A percentile compares a stretch with the other conserved stretches of the same genome.
These are phyloP conservation scores for Hyaloscypha finlandica DNA, from an alignment of 495 filamentous ascomycete species.

Conservation along the genomic window DNA sequence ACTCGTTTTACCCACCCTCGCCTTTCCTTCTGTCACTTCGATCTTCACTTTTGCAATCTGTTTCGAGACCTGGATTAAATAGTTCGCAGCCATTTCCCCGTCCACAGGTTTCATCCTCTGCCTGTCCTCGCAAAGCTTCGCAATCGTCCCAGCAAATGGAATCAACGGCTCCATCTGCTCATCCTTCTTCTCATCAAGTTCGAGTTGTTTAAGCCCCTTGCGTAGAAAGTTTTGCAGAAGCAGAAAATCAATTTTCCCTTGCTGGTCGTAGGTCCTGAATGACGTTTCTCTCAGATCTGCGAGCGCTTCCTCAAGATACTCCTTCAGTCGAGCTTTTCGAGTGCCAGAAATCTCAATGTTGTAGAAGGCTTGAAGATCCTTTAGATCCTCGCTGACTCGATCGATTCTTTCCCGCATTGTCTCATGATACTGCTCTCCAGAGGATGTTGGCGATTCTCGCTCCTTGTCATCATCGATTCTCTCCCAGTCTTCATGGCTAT, in stretches of 20 bases:
- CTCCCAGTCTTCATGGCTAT: not conserved
- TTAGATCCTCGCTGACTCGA: constrained; percentile 37
- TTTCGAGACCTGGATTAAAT: constrained; percentile 32
- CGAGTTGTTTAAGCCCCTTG: constrained; percentile 26
- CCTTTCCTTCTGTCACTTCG: not conserved
- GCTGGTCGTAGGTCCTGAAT: constrained; percentile 41
- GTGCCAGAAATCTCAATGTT: constrained; percentile 38
- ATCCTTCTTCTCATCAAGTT: constrained; percentile 40
- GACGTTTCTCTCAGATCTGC: constrained; percentile 30
- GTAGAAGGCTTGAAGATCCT: constrained; percentile 39
- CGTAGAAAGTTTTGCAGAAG: constrained; percentile 41
- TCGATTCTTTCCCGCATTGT: constrained; percentile 33
- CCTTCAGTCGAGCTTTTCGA: constrained; percentile 30
- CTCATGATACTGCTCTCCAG: not conserved
- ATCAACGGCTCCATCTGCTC: constrained; percentile 37
- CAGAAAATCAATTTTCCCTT: constrained; percentile 45
- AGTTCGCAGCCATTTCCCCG: constrained; percentile 38
- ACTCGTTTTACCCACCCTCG: no score
- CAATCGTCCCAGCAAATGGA: constrained; percentile 39
- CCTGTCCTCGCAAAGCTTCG: constrained; percentile 43
- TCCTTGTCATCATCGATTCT: no score
- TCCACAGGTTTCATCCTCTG: constrained; percentile 39
- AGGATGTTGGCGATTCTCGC: no score
- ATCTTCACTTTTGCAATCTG: constrained; percentile 19
- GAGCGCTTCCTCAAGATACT: constrained; percentile 37